Evolutionary conservation across 2,329 filamentous ascomycete species (phyloP).

Genomic region (Botrytis paeoniae): DNA sequence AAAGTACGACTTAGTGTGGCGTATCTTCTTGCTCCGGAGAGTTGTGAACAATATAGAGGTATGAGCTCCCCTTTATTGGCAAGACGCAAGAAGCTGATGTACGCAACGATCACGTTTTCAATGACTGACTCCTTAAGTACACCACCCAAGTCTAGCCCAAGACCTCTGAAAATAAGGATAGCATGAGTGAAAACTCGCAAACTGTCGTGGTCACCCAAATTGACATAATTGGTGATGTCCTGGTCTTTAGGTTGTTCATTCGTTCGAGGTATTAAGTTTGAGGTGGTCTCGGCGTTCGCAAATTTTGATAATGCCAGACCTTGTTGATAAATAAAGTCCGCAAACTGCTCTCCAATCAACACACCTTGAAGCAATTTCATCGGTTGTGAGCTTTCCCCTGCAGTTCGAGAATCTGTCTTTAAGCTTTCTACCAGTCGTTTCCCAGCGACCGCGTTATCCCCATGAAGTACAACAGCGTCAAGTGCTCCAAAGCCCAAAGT

Average conservation of each 20-base stretch:
- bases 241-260: constrained; percentile 39
- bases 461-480: constrained; percentile 62
- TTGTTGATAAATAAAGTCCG: constrained; percentile 57
- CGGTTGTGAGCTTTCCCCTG: constrained; percentile 58
- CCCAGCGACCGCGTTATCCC: constrained; percentile 51
- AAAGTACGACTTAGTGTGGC: constrained; percentile 73
- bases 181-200: constrained; percentile 70
- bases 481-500: constrained; percentile 59
- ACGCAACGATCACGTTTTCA: constrained; percentile 76
- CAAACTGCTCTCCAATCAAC: constrained; percentile 63
- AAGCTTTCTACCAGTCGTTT: constrained; percentile 60
- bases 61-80: constrained; percentile 73
- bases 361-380: constrained; percentile 75
- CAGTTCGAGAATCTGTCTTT: constrained; percentile 54
- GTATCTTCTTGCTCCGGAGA: constrained; percentile 63
- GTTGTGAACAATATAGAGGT: constrained; percentile 81
- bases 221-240: constrained; percentile 49
- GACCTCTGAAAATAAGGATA: constrained; percentile 62
- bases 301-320: constrained; percentile 50
- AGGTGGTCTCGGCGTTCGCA: constrained; percentile 45
- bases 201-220: constrained; percentile 57
- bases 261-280: constrained; percentile 45
- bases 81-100: constrained; percentile 75
- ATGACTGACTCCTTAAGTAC: constrained; percentile 39
- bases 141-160: constrained; percentile 50